These are phyloP conservation scores for Nigrospora sphaerica DNA, from an alignment of 2,329 filamentous ascomycete species.

Conservation along the genomic window DNA sequence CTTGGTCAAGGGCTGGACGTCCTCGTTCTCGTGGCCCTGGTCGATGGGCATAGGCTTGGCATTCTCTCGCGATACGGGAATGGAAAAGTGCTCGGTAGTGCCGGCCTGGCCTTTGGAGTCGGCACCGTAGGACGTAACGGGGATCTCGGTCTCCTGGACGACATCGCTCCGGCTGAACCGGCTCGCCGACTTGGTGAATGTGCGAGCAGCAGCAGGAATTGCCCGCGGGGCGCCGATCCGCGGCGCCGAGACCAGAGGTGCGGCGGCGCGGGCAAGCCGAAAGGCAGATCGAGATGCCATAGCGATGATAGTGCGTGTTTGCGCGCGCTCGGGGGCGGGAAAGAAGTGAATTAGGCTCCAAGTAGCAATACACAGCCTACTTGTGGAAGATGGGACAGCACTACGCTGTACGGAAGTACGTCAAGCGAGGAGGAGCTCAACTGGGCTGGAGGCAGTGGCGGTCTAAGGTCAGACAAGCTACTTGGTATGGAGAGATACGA, in stretches of 20 bases:
- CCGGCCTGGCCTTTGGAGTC: constrained; percentile 36
- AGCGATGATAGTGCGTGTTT: constrained; percentile 4
- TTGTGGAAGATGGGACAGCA: no score
- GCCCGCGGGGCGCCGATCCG: constrained; percentile 14
- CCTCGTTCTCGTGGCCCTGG: constrained; percentile 34
- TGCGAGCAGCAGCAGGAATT: constrained; percentile 22
- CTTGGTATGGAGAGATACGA: no score
- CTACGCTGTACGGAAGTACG: no score
- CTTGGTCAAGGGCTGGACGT: constrained; percentile 43
- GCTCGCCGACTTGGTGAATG: constrained; percentile 27
- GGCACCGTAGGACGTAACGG: constrained; percentile 45
- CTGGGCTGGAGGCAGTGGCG: no score
- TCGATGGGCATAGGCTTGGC: constrained; percentile 34
- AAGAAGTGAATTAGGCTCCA: not conserved
- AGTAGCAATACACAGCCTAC: not conserved
- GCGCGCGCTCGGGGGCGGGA: not conserved
- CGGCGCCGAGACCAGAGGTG: constrained; percentile 16
- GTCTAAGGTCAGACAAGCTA: no score
- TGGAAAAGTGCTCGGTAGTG: constrained; percentile 44
- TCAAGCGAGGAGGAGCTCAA: no score
- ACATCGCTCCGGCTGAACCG: constrained; percentile 39
- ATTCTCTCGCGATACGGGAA: constrained; percentile 41
- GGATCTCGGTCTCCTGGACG: constrained; percentile 49
- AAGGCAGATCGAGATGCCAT: constrained; percentile 24
- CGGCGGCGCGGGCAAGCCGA: constrained; percentile 20